Evolutionary conservation across 208 protist genomes (phyloP), one percentile per base, ranked within the genome.

Genomic region (Wallacemonas collosoma): DNA sequence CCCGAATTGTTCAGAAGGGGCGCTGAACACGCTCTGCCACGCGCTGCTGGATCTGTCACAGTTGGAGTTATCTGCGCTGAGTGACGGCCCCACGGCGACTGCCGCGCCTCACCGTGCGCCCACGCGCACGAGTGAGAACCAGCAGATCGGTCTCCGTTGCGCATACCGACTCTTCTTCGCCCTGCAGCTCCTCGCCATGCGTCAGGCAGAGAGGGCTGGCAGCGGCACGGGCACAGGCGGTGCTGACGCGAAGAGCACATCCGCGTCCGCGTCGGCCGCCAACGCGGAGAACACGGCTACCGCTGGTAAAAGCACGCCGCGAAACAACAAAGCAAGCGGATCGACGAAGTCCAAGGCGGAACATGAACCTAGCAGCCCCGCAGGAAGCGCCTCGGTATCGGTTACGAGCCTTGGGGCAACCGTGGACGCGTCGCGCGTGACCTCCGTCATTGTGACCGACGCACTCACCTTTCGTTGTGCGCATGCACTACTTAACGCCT

Each of bases 91-190:
- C 26, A 26, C 26, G 15, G 15, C n/a, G 54, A 5, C 6, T n/a
- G 12, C 15, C 6, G 9, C 36, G 56, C 5, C 36, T 35, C 56
- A 38, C 43, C 56, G 56, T 3, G 1, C 56, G 8, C 9, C 35
- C 3, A 3, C 15, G 56, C 9, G 36, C 3, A 3, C 56, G 56
- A 12, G 60, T 26, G 60, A 65, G 8, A 35, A 3, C 14, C 80
- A 85, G 60, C 64, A 68, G 36, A 41, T 68, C 17, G 71, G 72
- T 12, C 68, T 91, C 55, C 77, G 78, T 67, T 79, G 72, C 12
- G 78, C 79, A 11, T 89, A 91, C 50, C 83, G 86, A 15, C 51
- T 77, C 0, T 64, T 88, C 3, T 76, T 91, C n/a, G 86, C 81
- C 15, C 80, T 91, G 45, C 66, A 67, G 1, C 73, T 91, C 14